Evolutionary conservation across 2,329 filamentous ascomycete genomes (phyloP), one percentile per base, ranked within the genome.

Genomic region (Akanthomyces uredinophilus): DNA sequence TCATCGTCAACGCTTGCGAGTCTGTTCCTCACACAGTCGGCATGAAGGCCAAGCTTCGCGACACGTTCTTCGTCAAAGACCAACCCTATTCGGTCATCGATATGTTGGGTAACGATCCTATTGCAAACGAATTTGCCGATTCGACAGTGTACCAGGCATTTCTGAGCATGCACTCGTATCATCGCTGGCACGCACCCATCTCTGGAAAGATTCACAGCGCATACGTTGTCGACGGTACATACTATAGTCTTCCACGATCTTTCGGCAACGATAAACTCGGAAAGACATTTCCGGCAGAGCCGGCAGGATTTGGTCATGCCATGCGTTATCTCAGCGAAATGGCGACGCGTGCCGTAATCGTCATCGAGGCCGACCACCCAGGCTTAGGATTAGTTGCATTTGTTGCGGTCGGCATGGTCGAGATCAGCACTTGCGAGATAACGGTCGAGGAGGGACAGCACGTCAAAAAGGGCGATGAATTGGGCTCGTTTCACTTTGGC

Each of bases 401-500:
- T 65, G 76, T 92, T 14, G 85, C 83, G 1, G 82, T 92, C 4
- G 90, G 89, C 1, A 92, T 92, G 89, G 87, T 86, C 47, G 89
- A 93, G 73, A 89, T 92, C 14, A 87, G 83, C 63, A 87, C 87
- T 0, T 91, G 88, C 68, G 87, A 91, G 57, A 86, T 90, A 54
- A 88, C 84, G 0, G 87, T 90, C 13, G 79, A 79, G 67, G 83
- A 87, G 69, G 88, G 87, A 0, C 81, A 91, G 70, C 79, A 81
- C 58, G 70, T 92, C 18, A 78, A 78, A 58, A 92, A 91, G 78
- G 90, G 90, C 1, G 83, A 91, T 5, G 77, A 91, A 75, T 78
- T 87, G 44, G 89, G 89, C 47, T 91, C 91, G 88, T 92, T 92
- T 73, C 89, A 92, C 70, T 92, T 88, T 70, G 89, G 89, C n/a